These are phyloP conservation scores for Coprinellus micaceus DNA, from an alignment of 768 basidiomycete genomes.

Conservation along the genomic window DNA sequence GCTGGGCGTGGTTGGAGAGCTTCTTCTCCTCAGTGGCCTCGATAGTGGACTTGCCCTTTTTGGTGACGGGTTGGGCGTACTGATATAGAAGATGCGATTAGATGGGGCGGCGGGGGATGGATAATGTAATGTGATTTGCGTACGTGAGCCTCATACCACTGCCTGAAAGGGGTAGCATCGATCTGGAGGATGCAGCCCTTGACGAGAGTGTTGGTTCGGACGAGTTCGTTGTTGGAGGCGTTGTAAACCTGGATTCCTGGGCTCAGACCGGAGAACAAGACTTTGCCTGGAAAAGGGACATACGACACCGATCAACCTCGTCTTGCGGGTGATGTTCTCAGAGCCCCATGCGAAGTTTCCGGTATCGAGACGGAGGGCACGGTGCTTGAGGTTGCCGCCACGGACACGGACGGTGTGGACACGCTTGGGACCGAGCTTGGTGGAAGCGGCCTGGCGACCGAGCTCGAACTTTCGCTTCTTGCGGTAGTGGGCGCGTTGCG, in stretches of 20 bases:
- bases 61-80: conserved; percentile 95
- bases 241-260: conserved; percentile 77
- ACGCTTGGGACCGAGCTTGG: conserved; percentile 94
- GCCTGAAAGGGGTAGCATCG: conserved; percentile 98
- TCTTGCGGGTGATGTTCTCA: conserved; percentile 92
- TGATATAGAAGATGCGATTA: conserved; percentile 27
- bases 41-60: conserved; percentile 71
- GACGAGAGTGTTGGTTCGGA: conserved; percentile 98
- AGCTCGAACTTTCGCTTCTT: conserved; percentile 99
- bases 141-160: conserved; percentile 99
- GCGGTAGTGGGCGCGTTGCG: conserved; percentile 92
- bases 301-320: conserved; percentile 93
- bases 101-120: neutral
- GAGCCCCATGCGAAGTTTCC: conserved; percentile 99
- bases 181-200: conserved; percentile 95
- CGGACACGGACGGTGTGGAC: conserved; percentile 93
- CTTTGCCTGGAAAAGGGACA: conserved; percentile 30
- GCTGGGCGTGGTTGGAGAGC: conserved; percentile 87
- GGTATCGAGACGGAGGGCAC: conserved; percentile 92
- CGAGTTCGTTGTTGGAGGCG: conserved; percentile 99
- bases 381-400: conserved; percentile 93
- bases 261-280: conserved; percentile 1
- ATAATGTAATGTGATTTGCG: conserved; percentile 31
- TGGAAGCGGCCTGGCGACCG: conserved; percentile 96
- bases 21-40: conserved; percentile 59